Base-by-base conservation (phyloP, 2,329 filamentous ascomycete genomes). In the Claviceps pusilla region DNA sequence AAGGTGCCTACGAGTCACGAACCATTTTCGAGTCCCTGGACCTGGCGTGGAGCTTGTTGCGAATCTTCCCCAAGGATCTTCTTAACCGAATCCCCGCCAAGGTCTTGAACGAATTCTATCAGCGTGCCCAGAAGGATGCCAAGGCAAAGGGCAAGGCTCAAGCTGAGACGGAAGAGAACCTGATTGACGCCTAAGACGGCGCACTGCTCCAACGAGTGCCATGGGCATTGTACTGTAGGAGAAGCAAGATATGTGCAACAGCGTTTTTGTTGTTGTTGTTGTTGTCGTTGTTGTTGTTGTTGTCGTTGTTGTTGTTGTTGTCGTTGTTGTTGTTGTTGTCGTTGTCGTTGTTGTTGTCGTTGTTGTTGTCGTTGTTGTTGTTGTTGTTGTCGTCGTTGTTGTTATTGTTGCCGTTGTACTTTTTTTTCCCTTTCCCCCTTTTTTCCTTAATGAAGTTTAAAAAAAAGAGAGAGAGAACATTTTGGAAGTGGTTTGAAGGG, bases 1-100 rank as follows among this genome's bases (percentile, higher is more conserved):
- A 98, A 72, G 88, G 87, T 53, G 76, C 89, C 19, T 98, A 98
- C 73, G 93, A 98, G 73, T 85, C 86, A 60, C 86, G 93, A 64
- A 84, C 78, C 59, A 95, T 98, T 66, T 90, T 82, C 71, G 93
- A 98, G 71, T 95, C 89, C 48, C 80, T 98, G 58, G 94, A 98
- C 64, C 81, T 95, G 63, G 94, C 93, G 46, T 98, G 93, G 93
- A 91, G 89, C 66, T 74, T 98, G 69, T 83, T 98, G 61, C 84
- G 93, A 61, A 95, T 98, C 71, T 98, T 91, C 78, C 91, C 91
- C 71, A 96, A 95, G 82, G 93, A 98, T 65, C 75, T 96, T 62
- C 86, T 98, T 64, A 98, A 98, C 77, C 88, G 94, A 73, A 89
- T 93, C 66, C 87, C 87, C 56, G 82, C 82, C 75, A 89, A 89